phyloP scores from a whole-genome alignment of 805 yeast genomes.

The Maudiozyma pseudohumilis region DNA sequence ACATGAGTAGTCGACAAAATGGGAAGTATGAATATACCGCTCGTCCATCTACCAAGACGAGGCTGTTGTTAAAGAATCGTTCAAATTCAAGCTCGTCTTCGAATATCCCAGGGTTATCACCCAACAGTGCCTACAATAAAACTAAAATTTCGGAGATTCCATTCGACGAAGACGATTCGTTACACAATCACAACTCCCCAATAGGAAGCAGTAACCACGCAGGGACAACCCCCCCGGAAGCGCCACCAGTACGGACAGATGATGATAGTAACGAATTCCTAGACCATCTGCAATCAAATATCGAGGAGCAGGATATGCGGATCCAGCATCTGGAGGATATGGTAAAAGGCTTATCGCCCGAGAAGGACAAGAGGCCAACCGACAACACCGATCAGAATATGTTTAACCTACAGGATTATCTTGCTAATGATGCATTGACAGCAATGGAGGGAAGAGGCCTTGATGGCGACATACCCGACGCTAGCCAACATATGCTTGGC shows the following conservation, averaged over 20 bases:
- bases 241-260: not conserved
- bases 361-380: not conserved
- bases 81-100: conserved; percentile 10
- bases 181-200: not conserved
- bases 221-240: not conserved
- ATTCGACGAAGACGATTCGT: conserved; percentile 13
- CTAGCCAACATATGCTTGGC: not conserved
- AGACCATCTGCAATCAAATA: conserved; percentile 19
- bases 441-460: not conserved
- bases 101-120: conserved; percentile 1
- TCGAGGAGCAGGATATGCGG: conserved; percentile 24
- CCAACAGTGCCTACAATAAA: not conserved
- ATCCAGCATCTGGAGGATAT: conserved; percentile 27
- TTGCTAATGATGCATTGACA: conserved; percentile 2
- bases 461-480: not conserved
- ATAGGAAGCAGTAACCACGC: not conserved
- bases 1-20: not conserved
- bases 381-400: not conserved
- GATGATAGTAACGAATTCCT: conserved; percentile 7
- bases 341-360: conserved; percentile 11
- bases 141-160: conserved; percentile 21
- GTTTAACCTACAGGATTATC: conserved; percentile 5
- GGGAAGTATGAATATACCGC: not conserved
- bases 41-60: conserved; percentile 4
- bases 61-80: conserved; percentile 20